These are phyloP conservation scores for Moniliella sp. DNA, from an alignment of 1,284 basidiomycete species.

Conservation along the genomic window DNA sequence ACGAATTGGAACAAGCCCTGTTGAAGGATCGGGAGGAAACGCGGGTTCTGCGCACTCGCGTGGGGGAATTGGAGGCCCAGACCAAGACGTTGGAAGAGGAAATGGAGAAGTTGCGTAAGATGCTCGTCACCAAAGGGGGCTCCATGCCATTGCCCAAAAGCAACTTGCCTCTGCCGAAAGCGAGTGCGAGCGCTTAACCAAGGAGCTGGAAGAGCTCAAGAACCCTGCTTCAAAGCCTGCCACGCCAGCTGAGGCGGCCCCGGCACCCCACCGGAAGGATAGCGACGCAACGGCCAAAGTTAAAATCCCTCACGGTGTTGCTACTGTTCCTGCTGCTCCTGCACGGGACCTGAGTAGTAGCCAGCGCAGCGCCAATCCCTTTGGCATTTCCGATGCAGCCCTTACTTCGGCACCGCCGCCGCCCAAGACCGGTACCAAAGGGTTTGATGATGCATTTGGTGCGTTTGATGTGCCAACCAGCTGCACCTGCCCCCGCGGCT, in stretches of 20 bases:
- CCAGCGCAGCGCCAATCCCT: slow-evolving; percentile 13
- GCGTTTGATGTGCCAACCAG: too few species aligned
- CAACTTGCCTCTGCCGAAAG: slow-evolving; percentile 67
- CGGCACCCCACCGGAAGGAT: neutral
- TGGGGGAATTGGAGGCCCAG: slow-evolving; percentile 58
- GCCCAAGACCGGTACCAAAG: neutral
- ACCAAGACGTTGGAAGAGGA: slow-evolving; percentile 51
- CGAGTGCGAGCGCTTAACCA: slow-evolving; percentile 49
- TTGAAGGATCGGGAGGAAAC: slow-evolving; percentile 86
- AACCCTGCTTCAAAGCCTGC: slow-evolving; percentile 34
- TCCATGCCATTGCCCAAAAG: slow-evolving; percentile 80
- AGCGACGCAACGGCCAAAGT: slow-evolving; percentile 7
- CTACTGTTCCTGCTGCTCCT: slow-evolving; percentile 20
- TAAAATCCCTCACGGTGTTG: slow-evolving; percentile 18
- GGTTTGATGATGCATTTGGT: too few species aligned
- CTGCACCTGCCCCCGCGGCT: too few species aligned
- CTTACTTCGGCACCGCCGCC: slow-evolving; percentile 1
- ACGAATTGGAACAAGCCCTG: slow-evolving; percentile 67
- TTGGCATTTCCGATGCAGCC: slow-evolving; percentile 9
- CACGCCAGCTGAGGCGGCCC: slow-evolving; percentile 2
- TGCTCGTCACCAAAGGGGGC: slow-evolving; percentile 79
- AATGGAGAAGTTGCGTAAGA: slow-evolving; percentile 73
- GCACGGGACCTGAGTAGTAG: too few species aligned
- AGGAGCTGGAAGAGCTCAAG: slow-evolving; percentile 40
- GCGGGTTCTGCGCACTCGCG: slow-evolving; percentile 58